Conservation (phyloP, 352 stramenopile species). For the Pythium oligandrum region DNA sequence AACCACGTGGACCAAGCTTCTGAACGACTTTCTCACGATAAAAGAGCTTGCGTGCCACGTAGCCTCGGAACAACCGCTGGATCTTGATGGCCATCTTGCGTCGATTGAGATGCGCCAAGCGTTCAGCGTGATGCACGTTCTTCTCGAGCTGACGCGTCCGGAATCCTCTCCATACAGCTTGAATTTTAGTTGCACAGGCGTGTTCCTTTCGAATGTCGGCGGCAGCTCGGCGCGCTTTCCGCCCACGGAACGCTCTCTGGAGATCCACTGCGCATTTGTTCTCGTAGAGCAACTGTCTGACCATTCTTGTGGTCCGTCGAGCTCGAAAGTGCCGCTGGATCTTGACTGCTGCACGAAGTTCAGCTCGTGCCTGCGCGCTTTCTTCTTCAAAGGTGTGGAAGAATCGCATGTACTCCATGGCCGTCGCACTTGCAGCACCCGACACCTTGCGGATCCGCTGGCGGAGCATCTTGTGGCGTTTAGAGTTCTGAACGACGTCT, state of each 20-base stretch:
- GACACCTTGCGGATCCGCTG: constrained; percentile 52
- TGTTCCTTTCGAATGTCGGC: constrained; percentile 27
- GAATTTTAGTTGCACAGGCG: constrained; percentile 38
- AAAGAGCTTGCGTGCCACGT: constrained; percentile 24
- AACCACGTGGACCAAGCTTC: constrained; percentile 39
- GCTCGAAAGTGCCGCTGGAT: constrained; percentile 69
- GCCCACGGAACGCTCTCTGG: constrained; percentile 60
- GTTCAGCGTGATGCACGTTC: constrained; percentile 6
- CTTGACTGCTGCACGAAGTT: constrained; percentile 40
- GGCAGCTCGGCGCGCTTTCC: constrained; percentile 37
- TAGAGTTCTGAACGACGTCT: constrained; percentile 69
- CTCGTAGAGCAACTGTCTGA: constrained; percentile 46
- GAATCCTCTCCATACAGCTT: constrained; percentile 44
- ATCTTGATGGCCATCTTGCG: constrained; percentile 31
- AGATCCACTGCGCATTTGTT: constrained; percentile 54
- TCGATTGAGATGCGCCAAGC: constrained; percentile 19
- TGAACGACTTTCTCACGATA: constrained; percentile 45
- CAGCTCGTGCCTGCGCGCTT: constrained; percentile 36
- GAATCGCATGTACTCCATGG: constrained; percentile 75
- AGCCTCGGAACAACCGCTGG: constrained; percentile 58
- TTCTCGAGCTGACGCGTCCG: constrained; percentile 27
- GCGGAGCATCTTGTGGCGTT: constrained; percentile 52
- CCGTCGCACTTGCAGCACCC: constrained; percentile 31
- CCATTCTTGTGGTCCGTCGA: constrained; percentile 29
- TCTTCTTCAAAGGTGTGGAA: constrained; percentile 60